Conservation (phyloP, 495 filamentous ascomycete species). For the Daldinia vernicosa region DNA sequence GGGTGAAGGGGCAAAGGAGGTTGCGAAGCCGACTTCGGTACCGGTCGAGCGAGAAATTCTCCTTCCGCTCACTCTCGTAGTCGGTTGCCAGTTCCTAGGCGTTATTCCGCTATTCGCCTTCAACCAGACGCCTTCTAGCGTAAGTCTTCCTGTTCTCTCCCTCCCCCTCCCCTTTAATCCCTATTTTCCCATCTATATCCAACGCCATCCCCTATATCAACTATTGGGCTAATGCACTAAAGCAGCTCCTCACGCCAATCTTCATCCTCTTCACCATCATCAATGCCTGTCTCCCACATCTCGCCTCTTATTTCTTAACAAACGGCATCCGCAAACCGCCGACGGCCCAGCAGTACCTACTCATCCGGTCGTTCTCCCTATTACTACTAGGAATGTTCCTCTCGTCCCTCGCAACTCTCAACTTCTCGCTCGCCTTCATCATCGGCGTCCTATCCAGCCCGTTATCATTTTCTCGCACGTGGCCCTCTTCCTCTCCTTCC, state of each 20-base stretch:
- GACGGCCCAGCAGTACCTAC: conserved; percentile 73
- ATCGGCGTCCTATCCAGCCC: conserved; percentile 81
- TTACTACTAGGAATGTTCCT: conserved; percentile 90
- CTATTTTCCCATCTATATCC: not conserved
- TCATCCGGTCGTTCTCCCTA: conserved; percentile 91
- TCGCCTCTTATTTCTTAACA: conserved; percentile 63
- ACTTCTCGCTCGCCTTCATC: conserved; percentile 91
- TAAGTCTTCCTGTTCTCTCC: conserved; percentile 55
- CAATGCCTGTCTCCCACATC: conserved; percentile 66
- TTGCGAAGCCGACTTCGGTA: conserved; percentile 30
- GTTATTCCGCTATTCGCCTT: conserved; percentile 87
- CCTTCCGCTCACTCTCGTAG: conserved; percentile 77
- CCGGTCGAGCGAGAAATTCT: conserved; percentile 76
- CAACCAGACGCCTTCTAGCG: conserved; percentile 73
- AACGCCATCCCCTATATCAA: not conserved
- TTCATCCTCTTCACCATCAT: conserved; percentile 67
- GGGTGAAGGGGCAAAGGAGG: not conserved
- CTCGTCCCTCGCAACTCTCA: conserved; percentile 91
- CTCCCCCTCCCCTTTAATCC: conserved; percentile 1
- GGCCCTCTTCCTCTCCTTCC: conserved; percentile 45
- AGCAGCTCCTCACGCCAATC: conserved; percentile 64
- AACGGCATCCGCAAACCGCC: conserved; percentile 47
- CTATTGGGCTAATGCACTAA: conserved; percentile 33
- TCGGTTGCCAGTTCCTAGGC: conserved; percentile 77
- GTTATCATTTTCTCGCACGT: conserved; percentile 72